phyloP scores from a whole-genome alignment of 2,329 filamentous ascomycete species.

The Pseudopithomyces chartarum region DNA sequence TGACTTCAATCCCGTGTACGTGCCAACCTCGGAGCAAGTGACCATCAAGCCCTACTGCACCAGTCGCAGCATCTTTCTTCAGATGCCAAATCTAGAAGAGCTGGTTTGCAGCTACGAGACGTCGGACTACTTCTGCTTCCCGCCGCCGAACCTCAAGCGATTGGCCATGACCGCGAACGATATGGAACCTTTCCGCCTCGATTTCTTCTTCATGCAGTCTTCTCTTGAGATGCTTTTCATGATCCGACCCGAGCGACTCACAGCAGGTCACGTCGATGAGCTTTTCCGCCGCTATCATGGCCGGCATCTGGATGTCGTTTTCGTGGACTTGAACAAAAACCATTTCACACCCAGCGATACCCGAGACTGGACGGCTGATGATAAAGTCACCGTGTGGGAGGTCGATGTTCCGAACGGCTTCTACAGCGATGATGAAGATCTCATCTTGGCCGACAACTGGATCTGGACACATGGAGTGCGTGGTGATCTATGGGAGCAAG shows the following conservation, averaged over 20 bases:
- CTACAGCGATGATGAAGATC: conserved; percentile 33
- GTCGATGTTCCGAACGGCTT: conserved; percentile 34
- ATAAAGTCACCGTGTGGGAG: conserved; percentile 32
- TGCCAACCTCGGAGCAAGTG: conserved; percentile 15
- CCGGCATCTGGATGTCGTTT: conserved; percentile 24
- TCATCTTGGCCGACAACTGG: conserved; percentile 29
- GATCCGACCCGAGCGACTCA: conserved; percentile 19
- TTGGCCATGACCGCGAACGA: conserved; percentile 29
- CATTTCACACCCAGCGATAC: conserved; percentile 26
- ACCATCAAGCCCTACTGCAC: conserved; percentile 13
- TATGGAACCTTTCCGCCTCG: conserved; percentile 12
- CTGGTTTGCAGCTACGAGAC: conserved; percentile 29
- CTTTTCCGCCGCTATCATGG: conserved; percentile 27
- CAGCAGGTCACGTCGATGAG: conserved; percentile 20
- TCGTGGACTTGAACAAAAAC: conserved; percentile 32
- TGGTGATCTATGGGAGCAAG: conserved; percentile 26
- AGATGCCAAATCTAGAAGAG: conserved; percentile 32
- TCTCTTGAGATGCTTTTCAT: conserved; percentile 24
- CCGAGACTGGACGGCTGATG: conserved; percentile 24
- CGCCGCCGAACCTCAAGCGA: conserved; percentile 31
- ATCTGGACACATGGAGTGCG: conserved; percentile 30
- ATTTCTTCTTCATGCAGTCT: conserved; percentile 24
- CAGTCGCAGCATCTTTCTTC: conserved; percentile 25
- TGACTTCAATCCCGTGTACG: conserved; percentile 26
- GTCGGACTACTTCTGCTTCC: conserved; percentile 26